Conservation (phyloP, 768 basidiomycete species). For the Kwoniella botswanensis region DNA sequence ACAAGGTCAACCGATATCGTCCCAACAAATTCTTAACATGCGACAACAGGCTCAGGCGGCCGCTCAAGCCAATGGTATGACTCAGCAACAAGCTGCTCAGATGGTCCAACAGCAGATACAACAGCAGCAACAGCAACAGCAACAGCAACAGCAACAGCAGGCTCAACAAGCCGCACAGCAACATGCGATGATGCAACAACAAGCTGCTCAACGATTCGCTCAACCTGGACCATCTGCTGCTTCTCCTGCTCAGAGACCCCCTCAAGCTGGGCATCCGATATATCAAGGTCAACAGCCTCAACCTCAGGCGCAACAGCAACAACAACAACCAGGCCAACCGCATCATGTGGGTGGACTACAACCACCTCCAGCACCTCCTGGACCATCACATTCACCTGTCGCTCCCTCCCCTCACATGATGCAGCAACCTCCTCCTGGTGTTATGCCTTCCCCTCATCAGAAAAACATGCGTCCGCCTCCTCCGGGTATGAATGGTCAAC, state of each 20-base stretch:
- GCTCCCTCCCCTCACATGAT: slow-evolving; percentile 47
- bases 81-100: slow-evolving; percentile 34
- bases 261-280: slow-evolving; percentile 40
- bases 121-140: slow-evolving; percentile 42
- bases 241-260: slow-evolving; percentile 32
- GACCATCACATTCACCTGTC: slow-evolving; percentile 46
- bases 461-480: slow-evolving; percentile 42
- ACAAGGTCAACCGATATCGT: slow-evolving; percentile 26
- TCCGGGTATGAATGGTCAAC: slow-evolving; percentile 32
- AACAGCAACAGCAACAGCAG: slow-evolving; percentile 37
- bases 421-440: slow-evolving; percentile 41
- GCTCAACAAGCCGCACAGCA: slow-evolving; percentile 28
- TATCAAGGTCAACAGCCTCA: slow-evolving; percentile 31
- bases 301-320: slow-evolving; percentile 8
- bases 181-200: slow-evolving; percentile 35
- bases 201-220: slow-evolving; percentile 37
- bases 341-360: slow-evolving; percentile 30
- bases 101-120: slow-evolving; percentile 43
- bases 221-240: slow-evolving; percentile 36
- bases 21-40: slow-evolving; percentile 27
- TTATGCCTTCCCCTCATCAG: slow-evolving; percentile 49
- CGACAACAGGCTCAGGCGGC: slow-evolving; percentile 38
- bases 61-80: slow-evolving; percentile 41
- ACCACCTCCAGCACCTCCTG: slow-evolving; percentile 39
- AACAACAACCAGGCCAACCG: slow-evolving; percentile 14